phyloP scores from a whole-genome alignment of 306 rosid species.

The Astragalus glycyphyllos region DNA sequence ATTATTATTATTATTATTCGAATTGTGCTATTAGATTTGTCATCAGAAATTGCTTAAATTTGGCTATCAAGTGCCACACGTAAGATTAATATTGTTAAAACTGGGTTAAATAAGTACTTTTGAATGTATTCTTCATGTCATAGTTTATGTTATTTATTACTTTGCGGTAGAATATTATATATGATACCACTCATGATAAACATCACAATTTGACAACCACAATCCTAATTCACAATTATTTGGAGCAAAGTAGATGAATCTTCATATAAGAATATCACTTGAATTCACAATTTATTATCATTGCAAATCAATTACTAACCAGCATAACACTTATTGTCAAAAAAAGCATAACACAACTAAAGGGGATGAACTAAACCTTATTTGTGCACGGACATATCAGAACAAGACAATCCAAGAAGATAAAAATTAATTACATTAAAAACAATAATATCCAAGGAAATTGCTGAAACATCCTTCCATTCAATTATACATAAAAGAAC shows the following conservation, averaged over 20 bases:
- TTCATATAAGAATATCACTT: neutral
- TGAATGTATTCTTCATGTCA: conserved; percentile 8
- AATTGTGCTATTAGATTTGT: conserved; percentile 25
- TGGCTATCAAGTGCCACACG: conserved; percentile 7
- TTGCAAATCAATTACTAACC: conserved; percentile 28
- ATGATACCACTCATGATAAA: conserved; percentile 11
- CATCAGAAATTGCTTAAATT: conserved; percentile 28
- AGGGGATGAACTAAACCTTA: neutral
- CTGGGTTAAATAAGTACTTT: conserved; percentile 3
- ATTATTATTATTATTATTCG: conserved; percentile 12
- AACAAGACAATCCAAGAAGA: neutral
- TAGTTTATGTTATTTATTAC: neutral
- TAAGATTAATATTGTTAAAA: conserved; percentile 16
- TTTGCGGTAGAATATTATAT: conserved; percentile 13
- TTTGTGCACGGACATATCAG: conserved; percentile 12
- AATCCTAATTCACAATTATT: conserved; percentile 20
- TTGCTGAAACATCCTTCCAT: conserved; percentile 18
- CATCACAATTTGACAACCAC: conserved; percentile 14
- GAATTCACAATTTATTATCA: conserved; percentile 36
- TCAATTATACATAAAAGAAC: conserved; percentile 33
- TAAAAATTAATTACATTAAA: conserved; percentile 21
- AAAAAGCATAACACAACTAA: conserved; percentile 7
- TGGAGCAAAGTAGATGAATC: conserved; percentile 20
- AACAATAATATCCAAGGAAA: conserved; percentile 19
- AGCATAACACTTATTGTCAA: conserved; percentile 13